Evolutionary conservation across 1,139 yeast species (phyloP), one percentile per base, ranked within the genome.

Genomic region (Candida buenavistaensis): DNA sequence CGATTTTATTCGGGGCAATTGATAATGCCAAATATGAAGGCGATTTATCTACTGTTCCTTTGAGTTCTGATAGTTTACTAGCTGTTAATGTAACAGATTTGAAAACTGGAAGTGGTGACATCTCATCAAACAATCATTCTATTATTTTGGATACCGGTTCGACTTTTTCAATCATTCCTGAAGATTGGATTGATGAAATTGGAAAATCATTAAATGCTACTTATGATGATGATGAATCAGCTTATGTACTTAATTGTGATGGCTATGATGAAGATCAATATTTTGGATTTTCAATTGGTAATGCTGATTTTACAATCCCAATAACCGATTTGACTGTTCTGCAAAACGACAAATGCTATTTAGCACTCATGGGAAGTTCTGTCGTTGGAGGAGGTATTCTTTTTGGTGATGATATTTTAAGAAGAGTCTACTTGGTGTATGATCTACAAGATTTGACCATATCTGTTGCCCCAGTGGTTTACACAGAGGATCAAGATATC

Each of bases 121-220:
- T 16, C 16, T 10, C 15, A 15, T 10, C 21, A 9, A 21, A 5
- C 9, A 8, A 16, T 6, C 19, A 32, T 21, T 19, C 26, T n/a
- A 41, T 36, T 3, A 28, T 40, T 29, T 57, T 83, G 27, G 92
- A 83, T 55, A 75, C 87, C 2, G 92, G 92, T 29, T 75, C 89
- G 6, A 77, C 89, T 2, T 56, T 78, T 32, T 67, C 82, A 4
- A 72, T 70, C 44, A 54, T 80, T 2, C 84, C 87, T 14, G 33
- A 48, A 1, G 51, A 45, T n/a, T 48, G 73, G 16, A 55, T 76
- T 10, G 48, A 51, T 3, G 42, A 54, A 3, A 55, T 80, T 37
- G 78, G 74, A 0, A 35, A 40, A 2, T 33, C 48, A 1, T 44
- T 75, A 5, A 63, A 67, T 28, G 48, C 38, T 12, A 37, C 33